Evolutionary conservation across 495 filamentous ascomycete genomes (phyloP), one percentile per base, ranked within the genome.

Genomic region (Recurvomyces mirabilis): DNA sequence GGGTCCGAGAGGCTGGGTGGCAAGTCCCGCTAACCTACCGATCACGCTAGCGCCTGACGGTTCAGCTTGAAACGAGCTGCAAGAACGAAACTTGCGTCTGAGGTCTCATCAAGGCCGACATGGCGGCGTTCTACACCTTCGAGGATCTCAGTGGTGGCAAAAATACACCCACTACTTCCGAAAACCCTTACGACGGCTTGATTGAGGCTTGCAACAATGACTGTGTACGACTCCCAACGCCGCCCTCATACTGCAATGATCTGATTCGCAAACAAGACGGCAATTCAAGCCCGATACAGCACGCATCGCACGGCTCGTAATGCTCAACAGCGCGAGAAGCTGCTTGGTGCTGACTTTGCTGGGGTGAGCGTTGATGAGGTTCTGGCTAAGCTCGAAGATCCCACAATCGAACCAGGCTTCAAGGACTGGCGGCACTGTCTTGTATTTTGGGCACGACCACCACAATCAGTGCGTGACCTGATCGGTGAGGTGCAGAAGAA

Each of bases 371-470:
- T 87, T 32, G 91, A 98, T 53, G 76, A 77, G 0, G 78, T 84
- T 31, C 68, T 98, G 3, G 61, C 74, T 11, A 78, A 79, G 40
- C 60, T 95, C 22, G 67, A 69, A 45, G 68, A 75, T 46, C 74
- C 68, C 1, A 57, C 61, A 0, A 65, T 78, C 29, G 72, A 86
- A 49, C 74, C 82, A 24, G 70, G 68, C 1, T 85, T 79, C 57
- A 43, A 65, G 14, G 88, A 95, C 54, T 71, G 75, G 13, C 71
- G 88, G 29, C 66, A 94, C 53, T 93, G 87, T 56, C 67, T 95
- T 11, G 81, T 81, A 0, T 81, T 94, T 57, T 94, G 85, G 84
- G 85, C 82, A 19, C 73, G 88, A 5, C 89, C 89, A 12, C 81
- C 88, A 11, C 59, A 71, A 36, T 71, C 78, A 49, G 69, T 94